Evolutionary conservation across 2,329 filamentous ascomycete genomes (phyloP), one percentile per base, ranked within the genome.

Genomic region (Fusarium setosum): DNA sequence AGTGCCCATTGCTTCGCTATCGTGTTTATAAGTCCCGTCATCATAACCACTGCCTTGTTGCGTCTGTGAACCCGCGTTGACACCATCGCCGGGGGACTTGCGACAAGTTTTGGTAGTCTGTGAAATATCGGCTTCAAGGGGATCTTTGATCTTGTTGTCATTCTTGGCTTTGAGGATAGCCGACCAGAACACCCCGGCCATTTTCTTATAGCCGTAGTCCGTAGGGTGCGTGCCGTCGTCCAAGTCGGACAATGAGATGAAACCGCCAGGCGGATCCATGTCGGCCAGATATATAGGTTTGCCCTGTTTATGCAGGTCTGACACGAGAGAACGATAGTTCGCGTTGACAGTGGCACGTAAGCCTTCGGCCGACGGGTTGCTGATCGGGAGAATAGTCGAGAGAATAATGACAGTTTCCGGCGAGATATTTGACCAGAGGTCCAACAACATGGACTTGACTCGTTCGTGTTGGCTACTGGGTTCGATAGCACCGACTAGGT

Each of bases 21-120:
- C 52, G 52, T 77, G 75, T 15, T 60, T 20, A 47, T 77, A 77
- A 2, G 59, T 67, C 8, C 72, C 70, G 56, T 77, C 74, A 10
- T 75, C 68, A 7, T 62, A 21, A n/a, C 75, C 74, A 29, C 60
- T 69, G 15, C 74, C 73, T 6, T 40, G 48, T 44, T 76, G 74
- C 10, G 73, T 75, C 41, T 17, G 10, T 3, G 29, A 32, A 13
- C 4, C 63, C 21, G 2, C 67, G 8, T 45, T 45, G 41, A 18
- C n/a, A n/a, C 41, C 41, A 20, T 45, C 41, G 13, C 41, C 41
- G 18, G 41, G 41, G 8, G 23, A 29, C 41, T 45, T 45, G 41
- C 41, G 41, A n/a, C 41, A 45, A 3, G 24, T 31, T 31, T 45
- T 45, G 9, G n/a, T 5, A 9, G 17, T 12, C 9, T 9, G 5